Percentiles rank a stretch among this genome's conserved stretches.
phyloP scores from a whole-genome alignment of 257 asterid genomes.

The Capsicum pubescens region DNA sequence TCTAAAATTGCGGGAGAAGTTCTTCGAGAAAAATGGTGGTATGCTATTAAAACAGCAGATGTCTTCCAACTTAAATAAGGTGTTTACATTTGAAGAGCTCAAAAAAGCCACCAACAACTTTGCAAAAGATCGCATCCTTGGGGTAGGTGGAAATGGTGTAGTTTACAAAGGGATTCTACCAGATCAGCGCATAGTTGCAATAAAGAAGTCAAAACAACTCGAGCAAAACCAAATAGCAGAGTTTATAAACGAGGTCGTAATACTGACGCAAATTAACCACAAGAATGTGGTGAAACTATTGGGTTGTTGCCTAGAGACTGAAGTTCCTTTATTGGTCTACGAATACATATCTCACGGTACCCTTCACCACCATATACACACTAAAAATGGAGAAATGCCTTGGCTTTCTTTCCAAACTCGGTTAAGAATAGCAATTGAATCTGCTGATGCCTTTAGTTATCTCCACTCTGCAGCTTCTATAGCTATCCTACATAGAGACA shows the following conservation, averaged over 20 bases:
- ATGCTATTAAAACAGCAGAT: not conserved
- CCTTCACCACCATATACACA: not conserved
- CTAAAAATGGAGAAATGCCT: not conserved
- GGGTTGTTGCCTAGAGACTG: slow-evolving; percentile 12
- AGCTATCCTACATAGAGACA: slow-evolving; percentile 19
- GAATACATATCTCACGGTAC: slow-evolving; percentile 3
- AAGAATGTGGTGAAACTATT: slow-evolving; percentile 1
- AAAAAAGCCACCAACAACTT: slow-evolving; percentile 1
- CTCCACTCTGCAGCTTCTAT: not conserved
- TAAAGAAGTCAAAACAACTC: slow-evolving; percentile 5
- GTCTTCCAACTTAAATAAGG: not conserved
- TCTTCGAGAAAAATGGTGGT: slow-evolving; percentile 4
- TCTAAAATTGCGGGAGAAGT: not conserved
- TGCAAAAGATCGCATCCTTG: not conserved
- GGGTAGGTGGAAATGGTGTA: slow-evolving; percentile 3
- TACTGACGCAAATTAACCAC: slow-evolving; percentile 9
- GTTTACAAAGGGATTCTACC: slow-evolving; percentile 2
- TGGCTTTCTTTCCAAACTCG: not conserved
- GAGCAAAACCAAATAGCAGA: slow-evolving; percentile 4
- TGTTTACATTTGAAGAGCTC: not conserved
- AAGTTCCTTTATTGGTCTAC: not conserved
- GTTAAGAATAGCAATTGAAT: not conserved
- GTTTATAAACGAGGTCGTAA: slow-evolving; percentile 6
- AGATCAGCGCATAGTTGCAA: slow-evolving; percentile 20
- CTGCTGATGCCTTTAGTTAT: not conserved